Evolutionary conservation across 345 rosid species (phyloP), one percentile per base, ranked within the genome.

Genomic region (Eucalyptus regnans): DNA sequence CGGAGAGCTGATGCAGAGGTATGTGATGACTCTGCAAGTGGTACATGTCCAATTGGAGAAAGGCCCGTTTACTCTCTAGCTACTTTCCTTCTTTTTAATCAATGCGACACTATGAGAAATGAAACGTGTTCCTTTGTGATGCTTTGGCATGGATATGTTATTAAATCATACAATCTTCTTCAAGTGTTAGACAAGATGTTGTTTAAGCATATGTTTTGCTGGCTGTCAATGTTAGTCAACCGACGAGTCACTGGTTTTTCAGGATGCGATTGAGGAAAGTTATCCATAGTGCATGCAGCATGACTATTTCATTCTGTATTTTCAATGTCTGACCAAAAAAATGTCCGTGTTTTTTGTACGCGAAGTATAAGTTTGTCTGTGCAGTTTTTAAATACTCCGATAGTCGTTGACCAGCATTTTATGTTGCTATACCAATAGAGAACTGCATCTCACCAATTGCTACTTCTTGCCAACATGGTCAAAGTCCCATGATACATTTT

Each of bases 1-100:
- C 90, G 93, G 99, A 58, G 95, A 96, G 89, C 89, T 97, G 88
- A 92, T 96, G 93, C 95, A 92, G 66, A 97, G 99, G 99, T 97
- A 90, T 41, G 87, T 79, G 8, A 88, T 43, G 20, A 46, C 20
- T 50, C 16, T 84, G 12, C 33, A 62, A 17, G 44, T 20, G 83
- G 48, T 0, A 76, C 46, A 76, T 76, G 83, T 41, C 29, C 83
- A 41, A 41, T 41, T 76, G 83, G 0, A 76, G 83, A 76, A 76
- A 41, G 8, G 11, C 83, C 46, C 1, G 12, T 76, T 41, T 22
- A 6, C 48, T 41, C 48, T 41, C 1, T 20, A 41, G 27, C 83
- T 76, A 11, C 48, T 76, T 76, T 41, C 83, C 48, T 41, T 6
- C 15, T 10, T 76, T 41, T 76, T 76, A 22, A 20, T 76, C 4